Conservation (phyloP, 2,329 filamentous ascomycete species). For the Kalaharituber pfeilii region DNA sequence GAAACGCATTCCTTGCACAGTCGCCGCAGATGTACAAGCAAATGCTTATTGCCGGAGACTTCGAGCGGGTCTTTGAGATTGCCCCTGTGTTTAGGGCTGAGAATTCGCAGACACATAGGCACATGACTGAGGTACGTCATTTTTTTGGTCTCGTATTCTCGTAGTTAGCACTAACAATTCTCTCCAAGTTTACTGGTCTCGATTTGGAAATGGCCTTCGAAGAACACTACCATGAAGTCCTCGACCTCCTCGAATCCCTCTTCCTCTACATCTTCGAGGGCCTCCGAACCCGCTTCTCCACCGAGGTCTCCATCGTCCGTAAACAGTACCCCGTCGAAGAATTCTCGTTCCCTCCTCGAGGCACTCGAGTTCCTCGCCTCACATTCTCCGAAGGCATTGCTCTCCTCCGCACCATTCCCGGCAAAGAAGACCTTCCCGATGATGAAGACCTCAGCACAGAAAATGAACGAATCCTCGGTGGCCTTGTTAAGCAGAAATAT, state of each 20-base stretch:
- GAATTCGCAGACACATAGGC: constrained; percentile 65
- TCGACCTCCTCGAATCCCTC: constrained; percentile 52
- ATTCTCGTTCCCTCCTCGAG: constrained; percentile 55
- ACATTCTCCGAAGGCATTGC: constrained; percentile 63
- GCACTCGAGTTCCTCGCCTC: constrained; percentile 52
- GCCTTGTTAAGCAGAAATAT: constrained; percentile 72
- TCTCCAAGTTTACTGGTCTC: constrained; percentile 51
- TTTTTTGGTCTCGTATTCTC: no score
- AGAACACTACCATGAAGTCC: constrained; percentile 59
- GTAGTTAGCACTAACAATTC: not conserved
- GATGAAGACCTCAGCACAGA: constrained; percentile 65
- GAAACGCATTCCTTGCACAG: constrained; percentile 62
- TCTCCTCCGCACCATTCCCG: constrained; percentile 59
- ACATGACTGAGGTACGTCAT: constrained; percentile 54
- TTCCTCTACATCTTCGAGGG: constrained; percentile 65
- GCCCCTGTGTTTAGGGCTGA: constrained; percentile 75
- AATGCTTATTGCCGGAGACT: constrained; percentile 61
- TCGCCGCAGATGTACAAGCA: constrained; percentile 80
- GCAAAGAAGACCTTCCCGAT: constrained; percentile 50
- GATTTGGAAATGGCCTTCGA: constrained; percentile 84
- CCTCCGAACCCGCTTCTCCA: constrained; percentile 47
- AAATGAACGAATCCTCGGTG: constrained; percentile 76
- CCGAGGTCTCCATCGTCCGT: constrained; percentile 56
- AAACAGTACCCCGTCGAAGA: constrained; percentile 59
- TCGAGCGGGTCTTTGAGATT: constrained; percentile 61